Conservation (phyloP, 1,284 basidiomycete genomes). For the Tilletiaria anomala region DNA sequence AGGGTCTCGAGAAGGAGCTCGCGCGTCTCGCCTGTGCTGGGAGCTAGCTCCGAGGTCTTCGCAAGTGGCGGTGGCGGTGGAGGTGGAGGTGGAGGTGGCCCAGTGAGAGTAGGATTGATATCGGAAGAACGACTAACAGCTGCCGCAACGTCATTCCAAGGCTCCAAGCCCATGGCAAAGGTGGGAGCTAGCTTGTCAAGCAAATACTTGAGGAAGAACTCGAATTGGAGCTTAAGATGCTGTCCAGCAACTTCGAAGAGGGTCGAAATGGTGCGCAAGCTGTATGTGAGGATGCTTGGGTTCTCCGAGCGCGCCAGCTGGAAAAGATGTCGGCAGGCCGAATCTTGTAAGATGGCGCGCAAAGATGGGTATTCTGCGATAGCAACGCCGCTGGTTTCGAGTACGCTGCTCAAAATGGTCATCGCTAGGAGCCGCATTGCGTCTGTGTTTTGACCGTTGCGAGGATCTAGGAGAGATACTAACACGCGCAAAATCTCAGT, state of each 20-base stretch:
- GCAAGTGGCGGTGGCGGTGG: slow-evolving; percentile 45
- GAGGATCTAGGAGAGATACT: slow-evolving; percentile 85
- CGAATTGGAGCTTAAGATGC: slow-evolving; percentile 87
- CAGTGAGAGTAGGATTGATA: slow-evolving; percentile 5
- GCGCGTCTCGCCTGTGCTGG: slow-evolving; percentile 56
- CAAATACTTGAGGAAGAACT: slow-evolving; percentile 82
- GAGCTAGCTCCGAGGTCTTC: slow-evolving; percentile 51
- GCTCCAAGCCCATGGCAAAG: slow-evolving; percentile 27
- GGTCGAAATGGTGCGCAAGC: slow-evolving; percentile 71
- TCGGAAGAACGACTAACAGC: slow-evolving; percentile 25
- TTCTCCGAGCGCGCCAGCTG: slow-evolving; percentile 55
- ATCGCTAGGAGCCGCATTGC: slow-evolving; percentile 83
- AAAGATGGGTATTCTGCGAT: slow-evolving; percentile 57
- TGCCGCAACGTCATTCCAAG: slow-evolving; percentile 36
- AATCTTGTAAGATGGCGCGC: slow-evolving; percentile 59
- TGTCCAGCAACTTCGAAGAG: slow-evolving; percentile 75
- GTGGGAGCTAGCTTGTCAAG: slow-evolving; percentile 62
- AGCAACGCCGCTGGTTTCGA: slow-evolving; percentile 67
- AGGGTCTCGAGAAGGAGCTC: slow-evolving; percentile 82
- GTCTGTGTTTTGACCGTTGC: slow-evolving; percentile 86
- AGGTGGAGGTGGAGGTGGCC: slow-evolving; percentile 46
- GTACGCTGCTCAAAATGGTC: slow-evolving; percentile 70
- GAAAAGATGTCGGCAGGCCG: slow-evolving; percentile 90
- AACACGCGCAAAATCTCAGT: slow-evolving; percentile 85
- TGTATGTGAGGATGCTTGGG: slow-evolving; percentile 58